phyloP scores from a whole-genome alignment of 2,329 filamentous ascomycete genomes.

The Dactylellina leptospora region DNA sequence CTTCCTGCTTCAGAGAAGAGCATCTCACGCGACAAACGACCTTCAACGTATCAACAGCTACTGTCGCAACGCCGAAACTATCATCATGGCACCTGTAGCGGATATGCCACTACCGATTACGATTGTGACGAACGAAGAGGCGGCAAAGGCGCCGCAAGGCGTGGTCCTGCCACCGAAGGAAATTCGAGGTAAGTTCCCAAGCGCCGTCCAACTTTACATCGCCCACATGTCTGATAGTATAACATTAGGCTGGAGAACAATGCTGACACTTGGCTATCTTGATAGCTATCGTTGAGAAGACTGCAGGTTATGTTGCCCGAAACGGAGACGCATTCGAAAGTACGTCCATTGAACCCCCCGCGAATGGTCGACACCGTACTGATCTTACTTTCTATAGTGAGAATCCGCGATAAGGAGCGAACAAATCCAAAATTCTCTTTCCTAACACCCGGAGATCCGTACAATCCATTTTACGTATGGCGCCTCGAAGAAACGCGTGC shows the following conservation, averaged over 20 bases:
- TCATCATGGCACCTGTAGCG: slow-evolving; percentile 36
- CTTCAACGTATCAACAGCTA: background rate
- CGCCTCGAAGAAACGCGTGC: slow-evolving; percentile 83
- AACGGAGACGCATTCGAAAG: slow-evolving; percentile 74
- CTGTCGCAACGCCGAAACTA: background rate
- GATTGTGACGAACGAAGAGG: slow-evolving; percentile 63
- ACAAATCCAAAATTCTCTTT: slow-evolving; percentile 92
- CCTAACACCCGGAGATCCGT: slow-evolving; percentile 79
- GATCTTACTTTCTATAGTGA: slow-evolving; percentile 63
- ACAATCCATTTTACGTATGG: slow-evolving; percentile 90
- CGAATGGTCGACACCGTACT: slow-evolving; percentile 31
- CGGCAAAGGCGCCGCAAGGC: slow-evolving; percentile 80
- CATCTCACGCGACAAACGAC: slow-evolving; percentile 9
- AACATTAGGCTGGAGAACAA: slow-evolving; percentile 56
- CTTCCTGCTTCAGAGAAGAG: background rate
- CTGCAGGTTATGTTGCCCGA: slow-evolving; percentile 85
- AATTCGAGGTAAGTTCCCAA: slow-evolving; percentile 70
- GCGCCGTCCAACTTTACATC: slow-evolving; percentile 14
- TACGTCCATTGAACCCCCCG: slow-evolving; percentile 56
- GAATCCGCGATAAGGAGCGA: slow-evolving; percentile 83
- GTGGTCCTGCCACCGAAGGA: slow-evolving; percentile 86
- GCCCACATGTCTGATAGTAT: slow-evolving; percentile 43
- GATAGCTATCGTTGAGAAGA: slow-evolving; percentile 82
- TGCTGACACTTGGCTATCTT: slow-evolving; percentile 35
- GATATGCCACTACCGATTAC: slow-evolving; percentile 40